phyloP scores from a whole-genome alignment of 108 stramenopile genomes.

The Cyclotella kingstonii region DNA sequence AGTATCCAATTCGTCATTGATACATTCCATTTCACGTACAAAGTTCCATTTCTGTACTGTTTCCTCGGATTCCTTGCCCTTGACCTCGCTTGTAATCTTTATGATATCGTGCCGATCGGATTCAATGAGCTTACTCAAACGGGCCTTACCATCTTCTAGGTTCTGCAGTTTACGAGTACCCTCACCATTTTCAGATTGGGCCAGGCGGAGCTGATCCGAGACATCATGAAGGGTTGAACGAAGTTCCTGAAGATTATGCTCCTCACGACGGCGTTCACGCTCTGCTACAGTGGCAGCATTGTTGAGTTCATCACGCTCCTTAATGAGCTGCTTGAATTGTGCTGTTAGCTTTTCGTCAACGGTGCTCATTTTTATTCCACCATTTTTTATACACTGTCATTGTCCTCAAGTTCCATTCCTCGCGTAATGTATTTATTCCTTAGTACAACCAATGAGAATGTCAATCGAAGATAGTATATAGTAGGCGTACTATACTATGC shows the following conservation, averaged over 20 bases:
- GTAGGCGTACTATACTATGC: too few relatives aligned
- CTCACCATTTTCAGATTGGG: constrained; percentile 28
- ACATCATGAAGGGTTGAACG: constrained; percentile 11
- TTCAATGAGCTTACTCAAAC: constrained; percentile 15
- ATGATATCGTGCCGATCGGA: constrained; percentile 29
- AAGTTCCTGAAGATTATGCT: constrained; percentile 13
- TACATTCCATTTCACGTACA: constrained; percentile 40
- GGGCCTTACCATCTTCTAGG: constrained; percentile 12
- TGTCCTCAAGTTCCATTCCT: too few relatives aligned
- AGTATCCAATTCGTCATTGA: constrained; percentile 34
- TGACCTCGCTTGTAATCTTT: constrained; percentile 35
- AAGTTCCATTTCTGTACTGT: constrained; percentile 31
- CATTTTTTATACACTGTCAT: too few relatives aligned
- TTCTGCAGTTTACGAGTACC: constrained; percentile 26
- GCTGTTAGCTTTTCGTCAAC: constrained; percentile 9
- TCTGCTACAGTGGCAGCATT: constrained; percentile 25
- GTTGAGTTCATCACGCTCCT: constrained; percentile 18
- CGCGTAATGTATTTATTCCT: too few relatives aligned
- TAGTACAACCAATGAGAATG: too few relatives aligned
- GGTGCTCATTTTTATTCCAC: too few relatives aligned
- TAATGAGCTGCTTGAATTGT: constrained; percentile 34
- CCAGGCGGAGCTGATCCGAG: constrained; percentile 19
- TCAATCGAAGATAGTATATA: too few relatives aligned
- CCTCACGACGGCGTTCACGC: constrained; percentile 28
- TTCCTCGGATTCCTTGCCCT: constrained; percentile 37